These are phyloP conservation scores for Solanum pinnatisectum DNA, from an alignment of 257 asterid genomes.

Conservation along the genomic window DNA sequence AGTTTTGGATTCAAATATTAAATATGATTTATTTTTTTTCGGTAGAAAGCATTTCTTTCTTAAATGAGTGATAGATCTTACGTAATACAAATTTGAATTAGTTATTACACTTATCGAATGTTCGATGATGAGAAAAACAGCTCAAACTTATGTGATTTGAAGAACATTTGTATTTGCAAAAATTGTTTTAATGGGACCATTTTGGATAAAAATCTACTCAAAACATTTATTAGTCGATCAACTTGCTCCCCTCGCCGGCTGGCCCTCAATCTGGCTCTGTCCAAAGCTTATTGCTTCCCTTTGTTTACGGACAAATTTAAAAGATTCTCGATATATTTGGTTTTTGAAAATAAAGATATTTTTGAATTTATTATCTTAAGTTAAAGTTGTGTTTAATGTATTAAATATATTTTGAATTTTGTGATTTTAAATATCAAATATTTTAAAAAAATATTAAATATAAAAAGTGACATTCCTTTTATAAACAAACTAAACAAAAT, in stretches of 20 bases:
- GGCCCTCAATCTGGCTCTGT: background rate
- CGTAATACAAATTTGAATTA: background rate
- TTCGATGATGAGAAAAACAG: no score
- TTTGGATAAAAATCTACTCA: background rate
- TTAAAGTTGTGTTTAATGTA: background rate
- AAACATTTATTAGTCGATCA: background rate
- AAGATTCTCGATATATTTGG: rapidly evolving
- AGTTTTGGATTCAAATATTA: no score
- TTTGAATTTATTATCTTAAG: background rate
- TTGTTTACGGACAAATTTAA: background rate
- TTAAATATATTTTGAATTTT: background rate
- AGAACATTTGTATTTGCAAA: background rate
- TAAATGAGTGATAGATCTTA: no score
- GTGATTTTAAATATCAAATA: background rate
- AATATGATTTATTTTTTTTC: no score
- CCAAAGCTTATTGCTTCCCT: background rate
- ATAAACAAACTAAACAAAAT: background rate
- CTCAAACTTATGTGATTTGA: background rate
- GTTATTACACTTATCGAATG: rapidly evolving
- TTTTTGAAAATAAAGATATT: background rate
- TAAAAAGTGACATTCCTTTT: background rate
- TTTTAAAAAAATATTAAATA: background rate
- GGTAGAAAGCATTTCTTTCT: no score
- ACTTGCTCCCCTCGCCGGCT: background rate
- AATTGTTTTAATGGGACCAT: background rate